Evolutionary conservation across 371 early-diverging fungal species (phyloP), one percentile per base, ranked within the genome.

Genomic region (Mortierella sp.): DNA sequence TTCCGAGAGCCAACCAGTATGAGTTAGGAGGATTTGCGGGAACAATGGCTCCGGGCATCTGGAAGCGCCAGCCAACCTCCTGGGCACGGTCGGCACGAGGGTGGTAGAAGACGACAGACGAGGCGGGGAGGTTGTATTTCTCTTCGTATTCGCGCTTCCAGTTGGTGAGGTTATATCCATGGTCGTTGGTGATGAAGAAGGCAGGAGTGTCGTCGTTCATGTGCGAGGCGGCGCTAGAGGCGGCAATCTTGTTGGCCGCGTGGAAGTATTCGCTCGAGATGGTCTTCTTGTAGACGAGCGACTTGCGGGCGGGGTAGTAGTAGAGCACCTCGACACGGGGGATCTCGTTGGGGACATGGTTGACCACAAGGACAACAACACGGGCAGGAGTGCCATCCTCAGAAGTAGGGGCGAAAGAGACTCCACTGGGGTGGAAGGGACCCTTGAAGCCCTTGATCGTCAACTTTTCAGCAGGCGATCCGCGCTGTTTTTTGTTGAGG

Each of bases 61-160:
- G 86, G 72, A 86, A 72, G 18, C 86, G 82, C 86, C 86, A 86
- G 35, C 79, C 75, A 29, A 82, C 82, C 65, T 86, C 86, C 70
- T 82, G 82, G 6, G 86, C 75, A 43, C 43, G 49, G 41, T 86
- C 77, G 8, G 86, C 86, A 14, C 86, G 86, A 6, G 86, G 82
- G 41, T 86, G 82, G 74, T 86, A 86, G 48, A 79, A 86, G 32
- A 75, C 82, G 24, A 86, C 41, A 48, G 82, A 79, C 0, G 86
- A 71, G 0, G 86, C 86, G 4, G 86, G 86, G 70, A 86, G 56
- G 71, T 86, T 86, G 80, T 75, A 86, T 72, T 80, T 86, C 71
- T 86, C 86, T 55, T 86, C 86, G 49, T 86, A 86, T 58, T 74
- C 80, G 43, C 86, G 86, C 78, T 86, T 86, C 86, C 86, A 86